Percentiles rank a stretch among this genome's conserved stretches.
These are phyloP conservation scores for Pleurotus pulmonarius DNA, from an alignment of 768 basidiomycete genomes.

Conservation along the genomic window DNA sequence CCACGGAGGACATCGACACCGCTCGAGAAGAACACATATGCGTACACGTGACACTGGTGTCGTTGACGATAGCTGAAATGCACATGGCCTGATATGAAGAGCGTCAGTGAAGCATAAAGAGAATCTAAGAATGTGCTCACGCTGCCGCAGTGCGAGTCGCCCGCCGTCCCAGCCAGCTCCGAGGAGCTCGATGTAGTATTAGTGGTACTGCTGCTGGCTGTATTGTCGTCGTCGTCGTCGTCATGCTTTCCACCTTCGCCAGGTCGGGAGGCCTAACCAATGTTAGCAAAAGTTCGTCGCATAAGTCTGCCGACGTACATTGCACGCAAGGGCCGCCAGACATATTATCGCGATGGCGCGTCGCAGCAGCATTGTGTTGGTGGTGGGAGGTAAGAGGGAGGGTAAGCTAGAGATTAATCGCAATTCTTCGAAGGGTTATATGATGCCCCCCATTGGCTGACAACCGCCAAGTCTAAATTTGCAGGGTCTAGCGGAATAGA, in stretches of 20 bases:
- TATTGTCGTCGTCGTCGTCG: not conserved
- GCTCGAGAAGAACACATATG: constrained; percentile 6
- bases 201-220: too few species aligned
- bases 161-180: constrained; percentile 12
- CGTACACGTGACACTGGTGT: constrained; percentile 39
- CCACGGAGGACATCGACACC: not conserved
- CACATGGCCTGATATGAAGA: constrained; percentile 37
- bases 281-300: not conserved
- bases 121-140: constrained; percentile 8
- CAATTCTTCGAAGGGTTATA: constrained; percentile 1
- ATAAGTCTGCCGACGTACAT: not conserved
- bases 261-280: not conserved
- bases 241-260: not conserved
- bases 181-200: not conserved
- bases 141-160: constrained; percentile 25
- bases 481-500: constrained; percentile 2
- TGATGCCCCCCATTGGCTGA: not conserved
- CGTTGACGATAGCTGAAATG: constrained; percentile 41
- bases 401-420: not conserved
- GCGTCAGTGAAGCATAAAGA: too few species aligned
- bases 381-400: not conserved
- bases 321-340: not conserved
- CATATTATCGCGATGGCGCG: constrained; percentile 4
- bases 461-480: not conserved
- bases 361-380: not conserved